A percentile compares a stretch with the other conserved stretches of the same genome.
phyloP scores from a whole-genome alignment of 2,329 filamentous ascomycete species.

The Cryoendolithus antarcticus region DNA sequence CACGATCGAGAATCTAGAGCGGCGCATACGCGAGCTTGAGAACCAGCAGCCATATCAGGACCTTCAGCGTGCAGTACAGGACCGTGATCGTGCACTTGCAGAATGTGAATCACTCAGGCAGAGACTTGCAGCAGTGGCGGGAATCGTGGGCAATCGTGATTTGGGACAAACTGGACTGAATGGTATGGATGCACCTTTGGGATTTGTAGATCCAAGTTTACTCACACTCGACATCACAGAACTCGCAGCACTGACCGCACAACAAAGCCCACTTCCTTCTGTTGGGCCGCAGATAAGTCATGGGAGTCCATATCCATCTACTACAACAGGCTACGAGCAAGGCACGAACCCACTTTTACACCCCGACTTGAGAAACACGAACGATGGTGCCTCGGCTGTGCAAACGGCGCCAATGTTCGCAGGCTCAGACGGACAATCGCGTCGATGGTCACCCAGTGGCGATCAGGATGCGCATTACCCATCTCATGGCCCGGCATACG shows the following conservation, averaged over 20 bases:
- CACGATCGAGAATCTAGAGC: constrained; percentile 64
- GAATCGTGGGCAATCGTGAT: constrained; percentile 14
- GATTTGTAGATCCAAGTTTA: constrained; percentile 15
- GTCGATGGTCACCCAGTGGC: constrained; percentile 11
- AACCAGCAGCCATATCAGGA: constrained; percentile 74
- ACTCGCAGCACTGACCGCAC: constrained; percentile 34
- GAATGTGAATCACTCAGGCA: constrained; percentile 70
- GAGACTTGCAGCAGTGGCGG: constrained; percentile 36
- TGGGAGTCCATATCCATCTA: background rate
- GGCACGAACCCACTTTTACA: too few relatives aligned
- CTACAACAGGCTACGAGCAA: background rate
- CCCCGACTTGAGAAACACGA: too few relatives aligned
- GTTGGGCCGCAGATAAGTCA: constrained; percentile 1
- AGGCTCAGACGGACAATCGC: constrained; percentile 1
- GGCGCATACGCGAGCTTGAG: constrained; percentile 61
- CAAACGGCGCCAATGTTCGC: too few relatives aligned
- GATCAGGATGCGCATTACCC: constrained; percentile 6
- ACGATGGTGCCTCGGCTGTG: too few relatives aligned
- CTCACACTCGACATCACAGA: constrained; percentile 26
- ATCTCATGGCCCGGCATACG: constrained; percentile 5
- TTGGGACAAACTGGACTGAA: constrained; percentile 12
- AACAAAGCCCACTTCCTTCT: constrained; percentile 31
- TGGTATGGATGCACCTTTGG: constrained; percentile 17
- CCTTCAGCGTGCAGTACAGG: constrained; percentile 59
- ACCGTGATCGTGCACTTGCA: constrained; percentile 56